Conservation (phyloP, 768 basidiomycete species). For the Auricularia cornea region DNA sequence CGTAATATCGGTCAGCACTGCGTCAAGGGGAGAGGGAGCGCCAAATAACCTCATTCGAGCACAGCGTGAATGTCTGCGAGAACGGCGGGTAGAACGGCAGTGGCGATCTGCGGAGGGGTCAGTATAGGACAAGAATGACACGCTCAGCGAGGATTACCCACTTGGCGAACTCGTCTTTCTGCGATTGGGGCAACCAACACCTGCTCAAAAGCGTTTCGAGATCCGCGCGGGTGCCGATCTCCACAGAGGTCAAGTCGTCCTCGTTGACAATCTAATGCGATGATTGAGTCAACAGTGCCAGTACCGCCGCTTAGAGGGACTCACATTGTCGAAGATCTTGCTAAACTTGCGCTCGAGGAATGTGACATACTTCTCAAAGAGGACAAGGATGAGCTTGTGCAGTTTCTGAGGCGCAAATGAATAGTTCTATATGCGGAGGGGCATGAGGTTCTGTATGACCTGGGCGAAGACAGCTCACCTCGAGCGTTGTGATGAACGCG, state of each 20-base stretch:
- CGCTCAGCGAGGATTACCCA: conserved; percentile 31
- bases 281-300: too few relatives aligned
- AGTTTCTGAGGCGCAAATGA: conserved; percentile 78
- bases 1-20: neutral
- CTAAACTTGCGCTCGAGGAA: conserved; percentile 77
- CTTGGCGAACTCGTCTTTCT: conserved; percentile 52
- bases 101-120: neutral
- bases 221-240: conserved; percentile 29
- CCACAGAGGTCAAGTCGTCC: conserved; percentile 3
- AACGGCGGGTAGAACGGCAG: neutral
- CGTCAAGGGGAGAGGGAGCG: neutral
- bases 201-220: conserved; percentile 65
- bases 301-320: conserved; percentile 16
- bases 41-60: neutral
- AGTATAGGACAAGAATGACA: too few relatives aligned
- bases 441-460: too few relatives aligned
- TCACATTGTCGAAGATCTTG: conserved; percentile 69
- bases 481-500: conserved; percentile 84
- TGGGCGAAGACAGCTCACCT: too few relatives aligned
- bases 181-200: conserved; percentile 72
- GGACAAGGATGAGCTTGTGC: conserved; percentile 71
- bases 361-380: conserved; percentile 85
- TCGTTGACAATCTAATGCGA: conserved; percentile 9
- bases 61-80: neutral
- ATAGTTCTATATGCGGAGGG: conserved; percentile 67